Evolutionary conservation across 352 stramenopile species (phyloP), one percentile per base, ranked within the genome.

Genomic region (Globisporangium carolinianum): DNA sequence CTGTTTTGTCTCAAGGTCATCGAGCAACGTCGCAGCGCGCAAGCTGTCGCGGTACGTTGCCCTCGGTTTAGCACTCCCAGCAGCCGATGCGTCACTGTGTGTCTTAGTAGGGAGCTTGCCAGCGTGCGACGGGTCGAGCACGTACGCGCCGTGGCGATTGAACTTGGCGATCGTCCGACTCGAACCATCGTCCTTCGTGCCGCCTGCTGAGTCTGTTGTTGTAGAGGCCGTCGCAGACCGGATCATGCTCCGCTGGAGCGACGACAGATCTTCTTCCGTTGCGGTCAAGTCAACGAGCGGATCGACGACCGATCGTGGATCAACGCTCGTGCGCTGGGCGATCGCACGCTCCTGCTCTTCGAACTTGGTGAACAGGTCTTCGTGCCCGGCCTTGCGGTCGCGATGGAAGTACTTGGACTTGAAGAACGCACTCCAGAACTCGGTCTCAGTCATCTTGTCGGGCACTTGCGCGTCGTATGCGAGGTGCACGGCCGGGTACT

Each of bases 321-420:
- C 78, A 12, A 89, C 62, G 4, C 52, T 69, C 38, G 69, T 55
- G 11, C 59, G 68, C 17, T 69, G 76, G 6, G 71, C 57, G 48
- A 84, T 63, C 57, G 88, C 76, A 55, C 81, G 70, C 53, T 90
- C 81, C 54, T 90, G 83, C 48, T 91, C 82, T 53, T 94, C 84
- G 60, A 86, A 94, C 53, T 83, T 86, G 36, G 84, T 89, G 36
- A 94, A 94, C 72, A 94, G 78, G 57, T 94, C 84, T 48, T 94
- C 84, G 45, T 90, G 81, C 38, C 84, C 82, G 48, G 72, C 66
- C 58, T 91, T 91, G 55, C 83, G 75, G 49, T 95, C 85, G 36
- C 85, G 79, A 57, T 95, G 85, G 57, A 91, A 91, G 64, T 95
- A 95, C 62, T 95, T 95, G 53, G 80, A 91, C 69, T 95, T 91